phyloP scores from a whole-genome alignment of 768 basidiomycete genomes.

The Serendipita vermifera region DNA sequence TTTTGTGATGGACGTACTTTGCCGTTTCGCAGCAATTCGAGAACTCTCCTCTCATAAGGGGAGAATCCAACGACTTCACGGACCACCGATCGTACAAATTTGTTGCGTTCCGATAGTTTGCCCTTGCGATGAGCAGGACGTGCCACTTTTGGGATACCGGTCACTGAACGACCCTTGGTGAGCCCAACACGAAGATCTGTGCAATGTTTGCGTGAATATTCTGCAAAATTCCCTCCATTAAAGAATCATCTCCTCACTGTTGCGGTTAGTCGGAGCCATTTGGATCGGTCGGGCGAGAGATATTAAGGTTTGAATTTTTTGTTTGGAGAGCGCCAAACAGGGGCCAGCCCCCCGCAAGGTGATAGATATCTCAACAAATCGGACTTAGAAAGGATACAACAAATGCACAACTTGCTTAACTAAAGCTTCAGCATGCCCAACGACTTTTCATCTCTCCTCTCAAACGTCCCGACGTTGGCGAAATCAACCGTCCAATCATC shows the following conservation, averaged over 20 bases:
- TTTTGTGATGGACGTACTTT: constrained; percentile 44
- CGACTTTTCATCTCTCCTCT: background rate
- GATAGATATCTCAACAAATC: background rate
- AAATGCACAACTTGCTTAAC: background rate
- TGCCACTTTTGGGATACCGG: constrained; percentile 56
- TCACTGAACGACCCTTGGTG: constrained; percentile 85
- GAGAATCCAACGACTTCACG: constrained; percentile 97
- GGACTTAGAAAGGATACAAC: background rate
- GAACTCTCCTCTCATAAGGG: constrained; percentile 92
- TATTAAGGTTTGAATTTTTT: constrained; percentile 1
- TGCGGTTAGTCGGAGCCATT: constrained; percentile 7
- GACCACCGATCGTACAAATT: constrained; percentile 85
- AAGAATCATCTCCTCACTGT: constrained; percentile 7
- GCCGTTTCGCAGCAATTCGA: constrained; percentile 97
- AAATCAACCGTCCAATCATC: background rate
- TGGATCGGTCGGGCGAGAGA: background rate
- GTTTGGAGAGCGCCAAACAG: background rate
- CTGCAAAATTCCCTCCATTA: background rate
- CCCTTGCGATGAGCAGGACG: constrained; percentile 92
- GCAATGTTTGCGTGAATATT: background rate
- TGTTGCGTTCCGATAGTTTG: constrained; percentile 73
- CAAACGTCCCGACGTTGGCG: background rate
- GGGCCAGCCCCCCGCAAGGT: background rate
- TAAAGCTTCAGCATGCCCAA: background rate
- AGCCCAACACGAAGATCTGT: constrained; percentile 72